Base-by-base conservation (phyloP, 176 grass and related monocot genomes). In the Cymbopogon citratus region DNA sequence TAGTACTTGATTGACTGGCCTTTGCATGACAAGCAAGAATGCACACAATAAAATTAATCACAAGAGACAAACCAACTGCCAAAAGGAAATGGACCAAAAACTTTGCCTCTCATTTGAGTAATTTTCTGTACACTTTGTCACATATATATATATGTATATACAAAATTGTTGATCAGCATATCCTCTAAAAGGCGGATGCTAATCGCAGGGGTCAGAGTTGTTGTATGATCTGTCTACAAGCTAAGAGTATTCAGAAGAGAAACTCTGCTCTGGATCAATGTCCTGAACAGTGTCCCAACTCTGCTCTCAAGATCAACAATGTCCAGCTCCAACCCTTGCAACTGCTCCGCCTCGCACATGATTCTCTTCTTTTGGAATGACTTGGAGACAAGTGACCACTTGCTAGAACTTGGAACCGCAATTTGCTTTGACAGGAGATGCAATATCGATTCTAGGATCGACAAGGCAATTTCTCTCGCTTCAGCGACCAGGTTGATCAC, bases 271-370 rank as follows among this genome's bases (percentile, higher is more conserved):
- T 78, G 73, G 73, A 69, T 74, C 57, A 85, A 65, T 43, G 0
- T 84, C 66, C 46, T 81, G 73, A 81, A 91, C 71, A 81, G 27
- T 69, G n/a, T 81, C 19, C 81, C 72, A 9, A 73, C 51, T 84
- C 66, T 14, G 13, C 49, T 33, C 48, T 78, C 77, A 9, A 81
- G 70, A 76, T 43, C 48, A 66, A 13, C 66, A 73, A 82, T 78
- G 49, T 76, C 36, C 54, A 74, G 14, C 72, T 87, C 78, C 44
- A 85, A 7, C 52, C 11, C 27, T 23, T 76, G 9, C 43, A 87
- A 54, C 16, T 80, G 81, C 23, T 44, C 57, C 23, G 6, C n/a
- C 56, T 77, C 36, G 15, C 36, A 77, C 13, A 77, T 7, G 18
- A 63, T 12, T 43, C 57, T 44, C 39, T 44, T 77, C 38, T 63